Evolutionary conservation across 345 rosid genomes (phyloP).

Genomic region (Ailanthus altissimus): DNA sequence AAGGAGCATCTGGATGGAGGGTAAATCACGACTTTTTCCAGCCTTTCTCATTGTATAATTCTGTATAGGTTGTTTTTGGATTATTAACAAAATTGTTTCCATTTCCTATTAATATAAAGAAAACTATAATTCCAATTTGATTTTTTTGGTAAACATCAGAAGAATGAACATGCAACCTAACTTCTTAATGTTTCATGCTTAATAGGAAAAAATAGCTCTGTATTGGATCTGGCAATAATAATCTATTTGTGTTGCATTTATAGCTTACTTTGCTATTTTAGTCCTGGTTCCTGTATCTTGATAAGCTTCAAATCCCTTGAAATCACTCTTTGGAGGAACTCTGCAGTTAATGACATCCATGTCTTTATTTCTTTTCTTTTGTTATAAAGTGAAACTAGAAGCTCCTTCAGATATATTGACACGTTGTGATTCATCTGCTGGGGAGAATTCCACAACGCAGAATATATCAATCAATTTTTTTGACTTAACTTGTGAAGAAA

Average conservation of each 20-base stretch:
- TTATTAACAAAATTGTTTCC: too few species aligned
- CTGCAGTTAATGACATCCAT: not conserved
- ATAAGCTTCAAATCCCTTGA: not conserved
- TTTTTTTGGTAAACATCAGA: not conserved
- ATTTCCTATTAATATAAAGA: too few species aligned
- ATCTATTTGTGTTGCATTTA: not conserved
- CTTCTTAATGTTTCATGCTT: not conserved
- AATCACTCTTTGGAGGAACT: not conserved
- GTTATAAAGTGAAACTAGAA: not conserved
- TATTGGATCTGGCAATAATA: not conserved
- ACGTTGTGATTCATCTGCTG: too few species aligned
- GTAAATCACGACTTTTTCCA: conserved; percentile 41
- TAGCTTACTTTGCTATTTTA: not conserved
- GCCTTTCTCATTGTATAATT: conserved; percentile 12
- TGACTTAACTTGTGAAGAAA: not conserved
- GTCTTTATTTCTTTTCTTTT: not conserved
- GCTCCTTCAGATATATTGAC: not conserved
- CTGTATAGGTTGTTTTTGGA: conserved; percentile 6
- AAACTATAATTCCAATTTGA: not conserved
- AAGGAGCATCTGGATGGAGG: conserved; percentile 99
- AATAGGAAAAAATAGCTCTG: not conserved
- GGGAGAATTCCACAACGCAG: not conserved
- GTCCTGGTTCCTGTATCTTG: not conserved
- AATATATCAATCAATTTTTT: not conserved
- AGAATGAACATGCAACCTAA: not conserved